phyloP scores from a whole-genome alignment of 768 basidiomycete species.

The Rickenella mellea region DNA sequence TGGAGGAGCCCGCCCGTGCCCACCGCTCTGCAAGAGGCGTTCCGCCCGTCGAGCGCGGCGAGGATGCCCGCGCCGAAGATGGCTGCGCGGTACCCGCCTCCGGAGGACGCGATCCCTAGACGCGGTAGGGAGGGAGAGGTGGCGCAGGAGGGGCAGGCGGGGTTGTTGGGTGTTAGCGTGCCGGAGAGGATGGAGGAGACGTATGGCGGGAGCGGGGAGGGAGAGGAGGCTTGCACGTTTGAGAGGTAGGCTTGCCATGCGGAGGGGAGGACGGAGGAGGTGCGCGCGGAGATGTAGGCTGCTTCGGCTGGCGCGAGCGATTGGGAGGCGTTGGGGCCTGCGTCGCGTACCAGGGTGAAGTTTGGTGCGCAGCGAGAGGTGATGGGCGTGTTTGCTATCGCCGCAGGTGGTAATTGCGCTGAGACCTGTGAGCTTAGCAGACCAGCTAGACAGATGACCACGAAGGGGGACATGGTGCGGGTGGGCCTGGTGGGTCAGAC shows the following conservation, averaged over 20 bases:
- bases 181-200: constrained; percentile 2
- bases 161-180: constrained; percentile 23
- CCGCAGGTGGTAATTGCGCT: no score
- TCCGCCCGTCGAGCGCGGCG: constrained; percentile 40
- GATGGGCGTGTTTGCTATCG: neutral
- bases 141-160: constrained; percentile 15
- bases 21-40: constrained; percentile 26
- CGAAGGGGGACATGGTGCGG: no score
- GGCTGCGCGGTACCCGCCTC: constrained; percentile 50
- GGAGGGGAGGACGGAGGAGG: constrained; percentile 23
- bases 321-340: constrained; percentile 19
- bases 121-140: constrained; percentile 16
- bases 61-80: constrained; percentile 43
- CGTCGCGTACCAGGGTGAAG: constrained; percentile 3
- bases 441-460: no score
- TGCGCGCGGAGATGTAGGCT: constrained; percentile 25
- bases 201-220: constrained; percentile 15
- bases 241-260: constrained; percentile 32
- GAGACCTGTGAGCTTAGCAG: no score
- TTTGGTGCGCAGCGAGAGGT: neutral
- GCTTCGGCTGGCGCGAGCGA: constrained; percentile 25
- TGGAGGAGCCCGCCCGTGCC: constrained; percentile 46
- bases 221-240: constrained; percentile 22
- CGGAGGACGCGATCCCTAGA: constrained; percentile 42
- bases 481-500: no score